Evolutionary conservation across 1,284 basidiomycete genomes (phyloP).

Genomic region (Kalmanozyma brasiliensis): DNA sequence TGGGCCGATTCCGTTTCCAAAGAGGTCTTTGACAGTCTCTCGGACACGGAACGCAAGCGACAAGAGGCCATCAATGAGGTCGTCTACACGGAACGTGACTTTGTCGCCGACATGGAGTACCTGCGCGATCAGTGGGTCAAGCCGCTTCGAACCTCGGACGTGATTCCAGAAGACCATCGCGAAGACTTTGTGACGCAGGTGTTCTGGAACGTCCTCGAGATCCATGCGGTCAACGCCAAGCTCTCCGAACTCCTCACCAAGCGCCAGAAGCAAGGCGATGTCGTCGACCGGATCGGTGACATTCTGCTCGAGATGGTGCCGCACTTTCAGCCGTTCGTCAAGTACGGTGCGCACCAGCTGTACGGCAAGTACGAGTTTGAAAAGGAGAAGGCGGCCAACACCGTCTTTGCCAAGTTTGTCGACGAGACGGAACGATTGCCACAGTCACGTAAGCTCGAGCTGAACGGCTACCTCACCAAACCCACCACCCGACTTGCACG

Average conservation of each 20-base stretch:
- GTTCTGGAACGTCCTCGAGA: conserved; percentile 97
- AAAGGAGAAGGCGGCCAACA: conserved; percentile 93
- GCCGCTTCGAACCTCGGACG: conserved; percentile 78
- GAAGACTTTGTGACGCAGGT: conserved; percentile 92
- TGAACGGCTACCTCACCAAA: conserved; percentile 96
- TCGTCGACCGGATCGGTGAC: conserved; percentile 92
- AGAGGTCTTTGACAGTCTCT: conserved; percentile 90
- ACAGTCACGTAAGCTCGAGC: conserved; percentile 93
- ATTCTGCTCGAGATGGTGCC: conserved; percentile 88
- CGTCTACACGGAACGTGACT: conserved; percentile 97
- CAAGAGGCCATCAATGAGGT: conserved; percentile 99
- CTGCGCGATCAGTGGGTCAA: conserved; percentile 92
- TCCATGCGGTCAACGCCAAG: conserved; percentile 87
- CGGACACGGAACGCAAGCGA: conserved; percentile 90
- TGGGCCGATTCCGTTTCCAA: conserved; percentile 97
- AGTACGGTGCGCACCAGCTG: conserved; percentile 94
- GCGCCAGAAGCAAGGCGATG: conserved; percentile 90
- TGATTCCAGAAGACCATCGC: conserved; percentile 81
- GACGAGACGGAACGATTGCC: conserved; percentile 92
- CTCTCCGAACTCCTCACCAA: conserved; percentile 93
- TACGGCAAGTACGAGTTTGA: conserved; percentile 99
- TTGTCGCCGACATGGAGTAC: conserved; percentile 97
- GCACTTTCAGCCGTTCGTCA: conserved; percentile 88
- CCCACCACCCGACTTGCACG: conserved; percentile 95
- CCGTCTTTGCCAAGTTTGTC: conserved; percentile 94